These are phyloP conservation scores for Marasmius tenuissimus DNA, from an alignment of 1,284 basidiomycete species.

Conservation along the genomic window DNA sequence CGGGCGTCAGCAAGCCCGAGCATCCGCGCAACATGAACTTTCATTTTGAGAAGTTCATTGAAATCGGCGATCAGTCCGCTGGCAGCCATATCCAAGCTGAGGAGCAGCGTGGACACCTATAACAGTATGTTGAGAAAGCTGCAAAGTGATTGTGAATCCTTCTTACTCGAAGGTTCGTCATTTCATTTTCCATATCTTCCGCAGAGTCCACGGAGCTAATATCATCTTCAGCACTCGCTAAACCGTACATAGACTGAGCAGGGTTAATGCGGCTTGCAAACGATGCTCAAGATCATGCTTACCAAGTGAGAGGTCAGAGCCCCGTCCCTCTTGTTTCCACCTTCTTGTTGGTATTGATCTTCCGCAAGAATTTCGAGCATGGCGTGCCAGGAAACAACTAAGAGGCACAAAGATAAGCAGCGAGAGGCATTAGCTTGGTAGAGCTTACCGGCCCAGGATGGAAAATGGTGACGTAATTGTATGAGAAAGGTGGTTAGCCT, in stretches of 20 bases:
- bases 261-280: neutral
- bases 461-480: constrained; percentile 64
- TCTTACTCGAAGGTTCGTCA: constrained; percentile 47
- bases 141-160: neutral
- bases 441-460: constrained; percentile 58
- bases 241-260: constrained; percentile 47
- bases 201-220: constrained; percentile 11
- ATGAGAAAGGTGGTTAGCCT: constrained; percentile 61
- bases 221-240: constrained; percentile 30
- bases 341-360: constrained; percentile 46
- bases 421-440: constrained; percentile 3
- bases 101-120: constrained; percentile 54
- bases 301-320: constrained; percentile 46
- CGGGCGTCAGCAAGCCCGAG: constrained; percentile 56
- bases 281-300: constrained; percentile 16
- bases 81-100: constrained; percentile 64
- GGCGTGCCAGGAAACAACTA: constrained; percentile 64
- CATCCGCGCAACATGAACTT: constrained; percentile 54
- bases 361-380: constrained; percentile 59
- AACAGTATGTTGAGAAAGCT: neutral
- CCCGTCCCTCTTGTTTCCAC: constrained; percentile 35
- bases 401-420: neutral
- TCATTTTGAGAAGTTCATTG: constrained; percentile 57
- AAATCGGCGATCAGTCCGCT: constrained; percentile 56
- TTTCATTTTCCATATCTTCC: constrained; percentile 40